A percentile compares a stretch with the other conserved stretches of the same genome.
Evolutionary conservation across 768 basidiomycete genomes (phyloP).

Genomic region (Pisolithus marmoratus): DNA sequence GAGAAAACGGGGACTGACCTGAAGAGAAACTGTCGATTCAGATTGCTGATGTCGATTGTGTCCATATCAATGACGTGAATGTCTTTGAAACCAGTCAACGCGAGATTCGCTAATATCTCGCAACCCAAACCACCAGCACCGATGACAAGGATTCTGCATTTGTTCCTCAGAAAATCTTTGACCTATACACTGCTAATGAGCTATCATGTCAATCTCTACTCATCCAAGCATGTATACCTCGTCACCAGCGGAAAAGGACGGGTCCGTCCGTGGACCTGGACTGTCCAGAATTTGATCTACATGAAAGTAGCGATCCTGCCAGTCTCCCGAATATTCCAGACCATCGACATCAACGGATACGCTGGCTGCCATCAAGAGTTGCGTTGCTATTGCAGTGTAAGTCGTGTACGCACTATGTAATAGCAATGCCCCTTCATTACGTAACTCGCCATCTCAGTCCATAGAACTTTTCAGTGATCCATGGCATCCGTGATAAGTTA

Average conservation of each 20-base stretch:
- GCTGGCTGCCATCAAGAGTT: conserved; percentile 17
- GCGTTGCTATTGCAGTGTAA: conserved; percentile 8
- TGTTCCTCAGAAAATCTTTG: conserved; percentile 75
- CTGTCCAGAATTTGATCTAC: conserved; percentile 83
- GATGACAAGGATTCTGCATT: conserved; percentile 93
- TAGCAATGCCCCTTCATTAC: conserved; percentile 9
- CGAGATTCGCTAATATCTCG: conserved; percentile 95
- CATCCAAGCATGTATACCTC: conserved; percentile 43
- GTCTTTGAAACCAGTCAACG: conserved; percentile 93
- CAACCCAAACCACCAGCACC: conserved; percentile 97
- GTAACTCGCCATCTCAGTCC: conserved; percentile 19
- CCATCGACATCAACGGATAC: conserved; percentile 30
- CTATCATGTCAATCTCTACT: neutral
- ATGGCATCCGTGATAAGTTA: conserved; percentile 41
- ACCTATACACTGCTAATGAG: conserved; percentile 44
- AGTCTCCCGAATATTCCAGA: conserved; percentile 34
- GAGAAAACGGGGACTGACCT: conserved; percentile 43
- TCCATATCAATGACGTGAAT: conserved; percentile 99
- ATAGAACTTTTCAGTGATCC: conserved; percentile 17
- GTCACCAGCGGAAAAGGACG: conserved; percentile 75
- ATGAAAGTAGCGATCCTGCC: conserved; percentile 67
- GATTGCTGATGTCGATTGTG: conserved; percentile 98
- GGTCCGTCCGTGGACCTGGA: conserved; percentile 87
- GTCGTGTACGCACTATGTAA: neutral
- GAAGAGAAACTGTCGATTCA: conserved; percentile 98